Base-by-base conservation (phyloP, 805 yeast genomes). In the Brettanomyces sp. region DNA sequence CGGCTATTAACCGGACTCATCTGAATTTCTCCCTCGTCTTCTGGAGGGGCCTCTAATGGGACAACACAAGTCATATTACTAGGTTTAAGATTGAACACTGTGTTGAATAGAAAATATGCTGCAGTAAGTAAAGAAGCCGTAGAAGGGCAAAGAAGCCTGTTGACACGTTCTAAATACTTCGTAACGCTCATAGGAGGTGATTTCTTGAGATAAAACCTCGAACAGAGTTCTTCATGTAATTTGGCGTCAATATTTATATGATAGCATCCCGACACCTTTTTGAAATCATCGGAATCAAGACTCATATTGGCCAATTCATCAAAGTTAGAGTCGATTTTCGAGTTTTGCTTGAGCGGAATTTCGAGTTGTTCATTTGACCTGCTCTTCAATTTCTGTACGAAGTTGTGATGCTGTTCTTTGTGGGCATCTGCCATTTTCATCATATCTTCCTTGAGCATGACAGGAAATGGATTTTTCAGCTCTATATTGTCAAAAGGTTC, bases 1-100 rank as follows among this genome's bases (percentile, higher is more conserved):
- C 64, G 52, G 5, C 57, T 55, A 38, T 67, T 63, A 11, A 72
- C 53, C 3, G 64, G 62, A 28, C 63, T 44, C 60, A 63, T 52
- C 36, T 47, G 38, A 4, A 59, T 21, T 11, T 44, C 41, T 6
- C 44, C 44, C n/a, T 33, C 39, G 6, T 14, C 13, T 5, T 24
- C 42, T 3, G 45, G 40, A 4, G 52, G 53, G 4, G 48, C 30
- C 14, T 41, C 30, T 13, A 42, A 37, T 4, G 52, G 52, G 11
- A 39, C 33, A 8, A 38, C 36, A 2, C 47, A 39, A 14, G n/a
- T 11, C 33, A 36, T 39, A 35, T 37, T 45, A 33, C 45, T 41
- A 13, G 55, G 52, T 41, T 49, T 52, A 43, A 62, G 37, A 42
- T 62, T 58, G 47, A 66, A 62, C 1, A 57, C 48, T 25, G 58